These are phyloP conservation scores for Bacterosira constricta DNA, from an alignment of 108 stramenopile genomes.

Conservation along the genomic window DNA sequence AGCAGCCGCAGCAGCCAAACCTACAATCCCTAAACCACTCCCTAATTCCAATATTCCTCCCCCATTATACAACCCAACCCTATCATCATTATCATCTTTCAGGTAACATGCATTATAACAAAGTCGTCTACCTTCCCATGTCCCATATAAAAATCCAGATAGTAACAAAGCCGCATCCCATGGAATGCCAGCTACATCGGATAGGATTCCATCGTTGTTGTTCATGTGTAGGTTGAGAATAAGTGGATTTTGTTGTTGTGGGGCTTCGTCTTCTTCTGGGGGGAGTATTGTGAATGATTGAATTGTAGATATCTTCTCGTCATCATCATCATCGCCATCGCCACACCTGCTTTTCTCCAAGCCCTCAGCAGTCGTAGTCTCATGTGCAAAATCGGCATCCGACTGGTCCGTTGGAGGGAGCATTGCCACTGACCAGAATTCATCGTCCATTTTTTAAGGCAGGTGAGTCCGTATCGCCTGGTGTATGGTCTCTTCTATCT, in stretches of 20 bases:
- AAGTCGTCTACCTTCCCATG: conserved; percentile 18
- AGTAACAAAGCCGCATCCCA: conserved; percentile 37
- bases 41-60: conserved; percentile 42
- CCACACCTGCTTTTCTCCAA: background rate
- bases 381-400: too few species aligned
- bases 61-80: background rate
- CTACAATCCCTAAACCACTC: conserved; percentile 33
- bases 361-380: background rate
- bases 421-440: conserved; percentile 33
- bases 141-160: conserved; percentile 27
- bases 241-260: background rate
- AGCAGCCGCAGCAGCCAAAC: conserved; percentile 28
- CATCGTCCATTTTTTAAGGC: too few species aligned
- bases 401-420: too few species aligned
- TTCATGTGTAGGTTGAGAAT: conserved; percentile 13
- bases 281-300: background rate
- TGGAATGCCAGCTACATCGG: conserved; percentile 23
- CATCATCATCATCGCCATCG: background rate
- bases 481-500: too few species aligned
- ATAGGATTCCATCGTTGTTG: conserved; percentile 16
- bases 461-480: too few species aligned
- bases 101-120: conserved; percentile 13
- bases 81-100: background rate
- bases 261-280: background rate
- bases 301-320: background rate